Evolutionary conservation across 345 rosid species (phyloP).

Genomic region (Geranium rotundifolium): DNA sequence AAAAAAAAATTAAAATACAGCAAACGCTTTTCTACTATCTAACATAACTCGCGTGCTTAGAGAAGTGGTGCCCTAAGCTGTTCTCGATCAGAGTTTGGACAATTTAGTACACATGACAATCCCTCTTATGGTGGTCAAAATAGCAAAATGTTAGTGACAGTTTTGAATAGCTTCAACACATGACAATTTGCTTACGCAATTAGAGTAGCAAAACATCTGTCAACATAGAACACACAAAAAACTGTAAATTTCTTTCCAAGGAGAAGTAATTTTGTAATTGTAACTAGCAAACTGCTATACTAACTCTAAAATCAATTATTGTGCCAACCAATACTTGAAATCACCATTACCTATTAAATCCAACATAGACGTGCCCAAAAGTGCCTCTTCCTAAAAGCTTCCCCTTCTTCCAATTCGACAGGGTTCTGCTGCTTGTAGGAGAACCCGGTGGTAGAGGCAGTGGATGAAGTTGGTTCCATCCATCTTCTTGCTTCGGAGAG

Average conservation of each 20-base stretch:
- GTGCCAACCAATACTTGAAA: not conserved
- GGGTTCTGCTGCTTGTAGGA: constrained; percentile 57
- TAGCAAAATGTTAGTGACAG: too few species aligned
- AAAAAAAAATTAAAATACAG: not conserved
- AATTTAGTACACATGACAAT: not conserved
- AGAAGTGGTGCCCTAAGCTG: not conserved
- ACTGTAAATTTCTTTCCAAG: too few species aligned
- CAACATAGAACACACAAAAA: too few species aligned
- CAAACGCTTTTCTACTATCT: not conserved
- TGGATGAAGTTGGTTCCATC: constrained; percentile 57
- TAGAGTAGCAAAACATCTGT: too few species aligned
- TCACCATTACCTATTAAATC: constrained; percentile 65
- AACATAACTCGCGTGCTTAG: not conserved
- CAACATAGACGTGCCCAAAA: constrained; percentile 88
- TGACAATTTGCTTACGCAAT: too few species aligned
- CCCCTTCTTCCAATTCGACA: constrained; percentile 78
- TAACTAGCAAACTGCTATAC: not conserved
- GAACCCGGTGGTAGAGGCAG: constrained; percentile 93
- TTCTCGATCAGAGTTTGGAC: not conserved
- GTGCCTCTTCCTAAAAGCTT: constrained; percentile 89
- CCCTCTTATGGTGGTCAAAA: too few species aligned
- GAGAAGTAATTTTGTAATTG: too few species aligned
- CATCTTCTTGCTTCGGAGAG: constrained; percentile 52
- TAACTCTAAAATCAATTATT: too few species aligned
- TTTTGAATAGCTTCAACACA: too few species aligned